These are phyloP conservation scores for Pseudonectria buxi DNA, from an alignment of 2,329 filamentous ascomycete genomes.

Conservation along the genomic window DNA sequence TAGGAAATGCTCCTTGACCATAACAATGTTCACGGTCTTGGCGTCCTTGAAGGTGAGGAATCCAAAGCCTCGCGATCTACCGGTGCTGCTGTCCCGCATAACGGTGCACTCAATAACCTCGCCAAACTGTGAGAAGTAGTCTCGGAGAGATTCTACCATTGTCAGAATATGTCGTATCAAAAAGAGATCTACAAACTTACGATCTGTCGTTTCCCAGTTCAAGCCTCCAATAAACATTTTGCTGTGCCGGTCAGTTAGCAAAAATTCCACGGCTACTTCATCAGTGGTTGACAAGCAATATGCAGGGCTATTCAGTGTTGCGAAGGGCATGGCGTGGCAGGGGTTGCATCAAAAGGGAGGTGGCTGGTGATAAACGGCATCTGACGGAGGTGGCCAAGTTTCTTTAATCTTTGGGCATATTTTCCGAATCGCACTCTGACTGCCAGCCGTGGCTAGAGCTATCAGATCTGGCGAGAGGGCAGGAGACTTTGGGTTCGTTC, in stretches of 20 bases:
- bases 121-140: constrained; percentile 97
- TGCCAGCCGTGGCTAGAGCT: no score
- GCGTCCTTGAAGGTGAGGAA: constrained; percentile 97
- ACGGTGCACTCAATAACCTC: constrained; percentile 97
- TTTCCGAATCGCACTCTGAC: no score
- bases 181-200: constrained; percentile 49
- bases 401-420: no score
- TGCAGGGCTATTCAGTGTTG: constrained; percentile 4
- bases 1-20: constrained; percentile 98
- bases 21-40: constrained; percentile 96
- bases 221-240: constrained; percentile 99
- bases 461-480: no score
- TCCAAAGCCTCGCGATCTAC: constrained; percentile 89
- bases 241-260: constrained; percentile 42
- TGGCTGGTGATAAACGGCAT: no score
- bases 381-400: no score
- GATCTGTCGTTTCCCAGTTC: constrained; percentile 98
- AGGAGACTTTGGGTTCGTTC: no score
- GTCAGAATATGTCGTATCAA: constrained; percentile 5
- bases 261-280: constrained; percentile 1
- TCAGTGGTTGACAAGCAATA: constrained; percentile 3
- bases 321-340: not conserved
- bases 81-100: constrained; percentile 95
- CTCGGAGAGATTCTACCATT: constrained; percentile 76
- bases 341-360: no score